Base-by-base conservation (phyloP, 2,329 filamentous ascomycete species). In the Ophiosphaerella narmari region DNA sequence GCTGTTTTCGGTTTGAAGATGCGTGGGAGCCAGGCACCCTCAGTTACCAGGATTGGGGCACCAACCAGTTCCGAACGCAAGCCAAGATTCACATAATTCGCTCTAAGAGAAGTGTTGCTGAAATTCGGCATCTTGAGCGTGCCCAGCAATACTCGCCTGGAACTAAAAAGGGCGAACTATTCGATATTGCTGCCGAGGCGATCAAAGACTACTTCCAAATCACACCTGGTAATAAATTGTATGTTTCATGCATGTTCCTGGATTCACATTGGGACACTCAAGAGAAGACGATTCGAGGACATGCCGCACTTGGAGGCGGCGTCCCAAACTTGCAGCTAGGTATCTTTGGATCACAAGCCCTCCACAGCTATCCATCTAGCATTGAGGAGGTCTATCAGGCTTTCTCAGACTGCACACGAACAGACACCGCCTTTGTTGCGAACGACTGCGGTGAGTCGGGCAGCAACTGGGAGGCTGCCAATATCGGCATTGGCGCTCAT, bases 401-500 rank as follows among this genome's bases (percentile, higher is more conserved):
- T 5, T 96, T 97, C 65, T 88, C 85, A 13, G 92, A 97, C 73
- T 96, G 91, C 72, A 96, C 92, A 2, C 85, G 87, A 29, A 97
- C 91, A 0, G 90, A 97, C 68, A 89, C 86, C 8, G 82, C 85
- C 34, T 83, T 83, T 62, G 86, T 96, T 33, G 88, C 89, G 13
- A 96, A 97, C 64, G 90, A 96, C 69, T 90, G 86, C 71, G 88
- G 89, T 61, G 90, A 96, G 59, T 87, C 87, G 6, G 92, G 92
- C 21, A 96, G 90, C 68, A 94, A 86, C 39, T 97, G 93, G 93
- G 93, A 97, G 71, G 86, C 91, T n/a, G 91, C 90, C 23, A 96
- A 93, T 62, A 88, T 96, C 53, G 92, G 92, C 26, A 95, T 97
- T 57, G 93, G 93, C 7, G 92, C 91, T 8, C 93, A 97, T 72